These are phyloP conservation scores for Amylocarpus encephaloides DNA, from an alignment of 2,329 filamentous ascomycete genomes.

Conservation along the genomic window DNA sequence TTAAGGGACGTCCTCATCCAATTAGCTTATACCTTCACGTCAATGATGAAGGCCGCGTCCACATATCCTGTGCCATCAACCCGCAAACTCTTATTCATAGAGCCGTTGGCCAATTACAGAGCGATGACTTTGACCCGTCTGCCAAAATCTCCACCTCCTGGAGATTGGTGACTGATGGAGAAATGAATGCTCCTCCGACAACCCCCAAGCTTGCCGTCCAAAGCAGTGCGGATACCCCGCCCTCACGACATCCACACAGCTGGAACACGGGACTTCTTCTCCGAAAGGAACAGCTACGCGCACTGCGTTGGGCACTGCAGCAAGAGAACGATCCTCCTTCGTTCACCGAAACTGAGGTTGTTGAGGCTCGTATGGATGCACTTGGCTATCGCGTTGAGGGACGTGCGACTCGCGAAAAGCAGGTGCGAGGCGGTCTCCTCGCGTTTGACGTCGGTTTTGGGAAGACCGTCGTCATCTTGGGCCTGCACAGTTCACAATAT, in stretches of 20 bases:
- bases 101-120: slow-evolving; percentile 24
- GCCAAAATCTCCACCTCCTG: slow-evolving; percentile 33
- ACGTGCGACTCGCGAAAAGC: slow-evolving; percentile 35
- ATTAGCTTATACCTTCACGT: slow-evolving; percentile 36
- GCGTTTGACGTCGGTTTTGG: slow-evolving; percentile 62
- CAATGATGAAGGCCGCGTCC: slow-evolving; percentile 33
- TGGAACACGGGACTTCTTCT: slow-evolving; percentile 30
- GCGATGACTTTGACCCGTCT: slow-evolving; percentile 8
- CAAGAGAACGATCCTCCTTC: slow-evolving; percentile 46
- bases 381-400: slow-evolving; percentile 54
- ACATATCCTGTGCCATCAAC: slow-evolving; percentile 34
- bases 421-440: slow-evolving; percentile 52
- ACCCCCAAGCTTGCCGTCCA: slow-evolving; percentile 25
- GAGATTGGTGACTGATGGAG: slow-evolving; percentile 43
- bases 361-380: slow-evolving; percentile 45
- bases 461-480: slow-evolving; percentile 56
- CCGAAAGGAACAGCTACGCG: slow-evolving; percentile 46
- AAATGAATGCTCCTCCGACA: slow-evolving; percentile 28
- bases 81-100: slow-evolving; percentile 38
- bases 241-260: slow-evolving; percentile 31
- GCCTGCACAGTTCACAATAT: slow-evolving; percentile 44
- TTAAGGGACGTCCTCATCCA: slow-evolving; percentile 41
- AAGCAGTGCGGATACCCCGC: neutral
- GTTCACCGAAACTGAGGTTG: slow-evolving; percentile 49
- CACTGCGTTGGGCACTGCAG: slow-evolving; percentile 52